Evolutionary conservation across 805 yeast genomes (phyloP), one percentile per base, ranked within the genome.

Genomic region (Ogataea ganodermae): DNA sequence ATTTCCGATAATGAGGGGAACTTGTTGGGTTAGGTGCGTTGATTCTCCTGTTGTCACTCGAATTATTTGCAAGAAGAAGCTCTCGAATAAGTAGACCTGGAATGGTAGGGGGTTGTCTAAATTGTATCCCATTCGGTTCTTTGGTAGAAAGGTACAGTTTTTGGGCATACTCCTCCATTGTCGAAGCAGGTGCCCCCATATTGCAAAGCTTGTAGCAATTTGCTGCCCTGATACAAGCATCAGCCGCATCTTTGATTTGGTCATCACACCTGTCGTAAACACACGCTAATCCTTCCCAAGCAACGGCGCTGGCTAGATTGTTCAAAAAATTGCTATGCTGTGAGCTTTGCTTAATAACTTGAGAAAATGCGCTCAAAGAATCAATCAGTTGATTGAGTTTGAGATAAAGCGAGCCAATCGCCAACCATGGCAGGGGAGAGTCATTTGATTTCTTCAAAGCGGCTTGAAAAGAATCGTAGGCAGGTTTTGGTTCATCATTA

Each of bases 281-380:
- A 60, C 83, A 78, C 30, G 79, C 70, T 35, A 81, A 61, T 1
- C 86, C 86, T 56, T 80, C 84, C 86, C 86, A 81, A 1, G 85
- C 84, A 12, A 80, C 69, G 1, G 83, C 85, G 4, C 76, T 69
- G 3, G 69, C 63, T 20, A 63, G 40, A 7, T 63, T 44, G 41
- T 44, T 50, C 12, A 45, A 35, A 1, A 70, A 69, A 6, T 74
- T 67, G 9, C 70, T 70, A 38, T 75, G 80, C 41, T 76, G 79
- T 35, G 70, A 66, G 52, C 75, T 76, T 9, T 80, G 60, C 38
- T 81, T 68, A 16, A 82, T 73, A 2, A 86, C 87, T 59, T 82
- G 86, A 0, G 86, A 77, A 58, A 80, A 83, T 2, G 88, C 87
- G 5, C 83, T 81, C 42, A 83, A 66, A 0, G 89, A 83, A 57